phyloP scores from a whole-genome alignment of 495 filamentous ascomycete genomes.

The Sphaerosporella brunnea region DNA sequence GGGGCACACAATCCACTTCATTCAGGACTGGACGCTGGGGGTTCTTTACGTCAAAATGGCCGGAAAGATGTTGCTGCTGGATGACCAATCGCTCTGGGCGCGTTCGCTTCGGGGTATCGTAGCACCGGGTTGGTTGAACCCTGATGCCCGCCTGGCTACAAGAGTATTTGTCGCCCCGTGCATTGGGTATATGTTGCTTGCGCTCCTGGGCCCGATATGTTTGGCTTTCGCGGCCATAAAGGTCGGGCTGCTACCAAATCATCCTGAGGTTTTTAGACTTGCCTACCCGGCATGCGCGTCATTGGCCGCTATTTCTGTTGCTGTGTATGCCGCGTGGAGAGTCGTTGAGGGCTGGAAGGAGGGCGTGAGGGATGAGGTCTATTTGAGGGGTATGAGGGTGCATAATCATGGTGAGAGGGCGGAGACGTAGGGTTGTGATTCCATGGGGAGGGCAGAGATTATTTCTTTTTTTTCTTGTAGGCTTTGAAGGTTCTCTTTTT shows the following conservation, averaged over 20 bases:
- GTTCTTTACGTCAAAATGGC: conserved; percentile 80
- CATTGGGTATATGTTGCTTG: conserved; percentile 36
- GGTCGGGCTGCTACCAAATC: no score
- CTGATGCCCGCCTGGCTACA: conserved; percentile 60
- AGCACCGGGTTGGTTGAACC: conserved; percentile 62
- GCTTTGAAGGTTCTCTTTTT: neutral
- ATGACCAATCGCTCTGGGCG: conserved; percentile 48
- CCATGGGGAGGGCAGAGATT: neutral
- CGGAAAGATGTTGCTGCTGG: conserved; percentile 46
- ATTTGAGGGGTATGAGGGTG: conserved; percentile 80
- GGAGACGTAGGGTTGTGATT: neutral
- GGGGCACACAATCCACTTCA: conserved; percentile 55
- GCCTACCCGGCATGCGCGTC: conserved; percentile 47
- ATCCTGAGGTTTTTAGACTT: no score
- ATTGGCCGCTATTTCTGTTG: conserved; percentile 20
- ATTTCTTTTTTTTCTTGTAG: no score
- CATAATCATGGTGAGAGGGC: conserved; percentile 62
- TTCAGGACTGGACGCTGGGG: conserved; percentile 88
- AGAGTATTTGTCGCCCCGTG: conserved; percentile 65
- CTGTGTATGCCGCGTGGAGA: conserved; percentile 31
- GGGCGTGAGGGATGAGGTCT: conserved; percentile 82
- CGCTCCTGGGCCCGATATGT: conserved; percentile 41
- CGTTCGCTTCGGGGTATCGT: conserved; percentile 57
- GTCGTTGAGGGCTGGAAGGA: conserved; percentile 58
- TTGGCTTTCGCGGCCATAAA: conserved; percentile 27